Base-by-base conservation (phyloP, 805 yeast species). In the Saturnispora saitoi region DNA sequence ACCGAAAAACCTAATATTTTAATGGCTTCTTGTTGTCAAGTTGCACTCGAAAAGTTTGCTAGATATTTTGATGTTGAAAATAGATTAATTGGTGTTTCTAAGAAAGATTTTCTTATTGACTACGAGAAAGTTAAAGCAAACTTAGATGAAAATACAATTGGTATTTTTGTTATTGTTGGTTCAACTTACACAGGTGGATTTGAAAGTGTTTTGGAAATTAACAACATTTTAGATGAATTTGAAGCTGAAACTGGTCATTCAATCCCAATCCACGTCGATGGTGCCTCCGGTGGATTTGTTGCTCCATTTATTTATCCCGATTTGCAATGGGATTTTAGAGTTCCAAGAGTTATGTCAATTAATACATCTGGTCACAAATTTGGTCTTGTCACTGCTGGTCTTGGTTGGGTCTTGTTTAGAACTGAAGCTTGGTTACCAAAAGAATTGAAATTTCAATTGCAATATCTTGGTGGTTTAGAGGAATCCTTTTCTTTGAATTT, bases 21-120 rank as follows among this genome's bases (percentile, higher is more conserved):
- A 53, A 88, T 89, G 96, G 95, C 95, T 9, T 72, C 91, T 31
- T 86, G 91, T 65, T 93, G 91, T 48, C 97, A 89, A 68, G 96
- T 90, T 42, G 96, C 96, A 0, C 71, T 90, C 58, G 96, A 89
- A 68, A 89, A 89, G 70, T 90, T 90, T 68, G 96, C 96, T 14
- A 73, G 95, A 45, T 89, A 89, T 68, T 90, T 89, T 66, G 96
- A 89, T 58, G 96, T 89, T 42, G 96, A 89, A 62, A 77, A 85
- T 53, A 74, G 95, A 57, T 65, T 86, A 54, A 74, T 90, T 51
- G 81, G 83, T 12, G 87, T 87, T 28, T 70, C 73, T 22, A 72
- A 75, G 42, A 71, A 80, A 42, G 78, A 80, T 56, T 85, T 82
- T 65, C 71, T 81, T 51, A 71, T 89, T 58, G 90, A 86, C 60